Evolutionary conservation across 176 grass and related monocot genomes (phyloP), one percentile per base, ranked within the genome.

Genomic region (Hordeum marinum): DNA sequence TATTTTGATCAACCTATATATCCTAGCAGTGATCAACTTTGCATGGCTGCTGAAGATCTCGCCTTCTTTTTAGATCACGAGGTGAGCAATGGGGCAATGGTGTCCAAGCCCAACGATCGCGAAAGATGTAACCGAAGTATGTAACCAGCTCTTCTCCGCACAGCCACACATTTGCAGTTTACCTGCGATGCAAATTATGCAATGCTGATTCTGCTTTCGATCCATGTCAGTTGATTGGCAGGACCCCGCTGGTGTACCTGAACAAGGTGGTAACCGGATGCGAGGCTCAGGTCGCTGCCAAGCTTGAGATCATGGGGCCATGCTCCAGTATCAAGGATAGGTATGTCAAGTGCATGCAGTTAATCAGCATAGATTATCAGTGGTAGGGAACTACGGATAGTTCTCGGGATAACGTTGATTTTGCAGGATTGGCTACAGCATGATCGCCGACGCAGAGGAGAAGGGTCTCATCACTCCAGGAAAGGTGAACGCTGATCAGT

Each of bases 311-410:
- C 80, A 93, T 96, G 94, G 94, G 87, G 69, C 94, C 91, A 15
- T 96, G 91, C 79, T 96, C 87, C 86, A 91, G 91, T 32, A 85
- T 96, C 54, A 96, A 93, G 82, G 91, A 96, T 41, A 95, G 90
- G 92, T 94, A 41, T 9, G 20, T 41, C 35, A 39, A 11, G 18
- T 68, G 4, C 6, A 67, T 35, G 29, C 34, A 68, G 15, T 21
- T 68, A 21, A 37, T 35, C 6, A 32, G 15, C 7, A 21, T 65
- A 15, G 13, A 65, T 65, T 68, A 21, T 68, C 34, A 68, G 65
- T 68, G 32, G 4, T 39, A 17, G 5, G 6, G 14, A 50, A n/a
- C n/a, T n/a, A n/a, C n/a, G n/a, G n/a, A n/a, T n/a, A n/a, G n/a
- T 37, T 68, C 29, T 37, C 32, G 7, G 5, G 6, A 15, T 32